phyloP scores from a whole-genome alignment of 1,139 yeast genomes.

The Candida freyschussii region DNA sequence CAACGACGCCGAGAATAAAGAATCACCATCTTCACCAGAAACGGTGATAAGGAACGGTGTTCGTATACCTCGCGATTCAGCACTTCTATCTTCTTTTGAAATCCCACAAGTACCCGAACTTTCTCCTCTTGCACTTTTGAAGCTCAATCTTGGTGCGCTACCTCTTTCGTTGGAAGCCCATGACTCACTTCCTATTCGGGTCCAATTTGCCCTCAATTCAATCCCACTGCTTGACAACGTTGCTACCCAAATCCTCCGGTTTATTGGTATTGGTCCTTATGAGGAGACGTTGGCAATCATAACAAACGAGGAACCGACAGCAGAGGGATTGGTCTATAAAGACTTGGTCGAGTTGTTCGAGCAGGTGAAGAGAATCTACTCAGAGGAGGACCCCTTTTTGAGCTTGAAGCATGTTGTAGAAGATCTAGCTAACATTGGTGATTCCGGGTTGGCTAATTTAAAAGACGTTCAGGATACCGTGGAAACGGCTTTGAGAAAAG shows the following conservation, averaged over 20 bases:
- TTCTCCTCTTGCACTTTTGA: slow-evolving; percentile 32
- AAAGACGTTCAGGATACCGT: slow-evolving; percentile 20
- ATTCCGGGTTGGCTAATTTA: slow-evolving; percentile 12
- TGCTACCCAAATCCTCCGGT: slow-evolving; percentile 66
- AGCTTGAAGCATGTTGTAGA: slow-evolving; percentile 44
- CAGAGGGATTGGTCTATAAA: slow-evolving; percentile 61
- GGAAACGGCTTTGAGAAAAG: slow-evolving; percentile 70
- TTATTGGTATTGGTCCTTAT: slow-evolving; percentile 65
- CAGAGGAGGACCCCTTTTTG: slow-evolving; percentile 62
- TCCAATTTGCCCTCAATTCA: slow-evolving; percentile 58
- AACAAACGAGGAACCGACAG: slow-evolving; percentile 62
- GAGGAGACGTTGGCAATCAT: slow-evolving; percentile 70
- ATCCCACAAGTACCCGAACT: slow-evolving; percentile 16
- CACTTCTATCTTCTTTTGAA: slow-evolving; percentile 28
- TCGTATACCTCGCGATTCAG: slow-evolving; percentile 36
- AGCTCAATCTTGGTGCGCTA: slow-evolving; percentile 53
- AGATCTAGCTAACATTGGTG: slow-evolving; percentile 4
- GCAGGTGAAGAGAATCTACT: slow-evolving; percentile 60
- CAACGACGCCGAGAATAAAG: no score
- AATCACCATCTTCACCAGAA: no score
- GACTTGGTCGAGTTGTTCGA: slow-evolving; percentile 72
- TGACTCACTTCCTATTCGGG: slow-evolving; percentile 51
- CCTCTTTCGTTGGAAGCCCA: slow-evolving; percentile 56
- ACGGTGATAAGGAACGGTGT: slow-evolving; percentile 25
- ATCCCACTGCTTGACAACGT: slow-evolving; percentile 71